Base-by-base conservation (phyloP, 352 stramenopile species). In the Globisporangium mamillatum region DNA sequence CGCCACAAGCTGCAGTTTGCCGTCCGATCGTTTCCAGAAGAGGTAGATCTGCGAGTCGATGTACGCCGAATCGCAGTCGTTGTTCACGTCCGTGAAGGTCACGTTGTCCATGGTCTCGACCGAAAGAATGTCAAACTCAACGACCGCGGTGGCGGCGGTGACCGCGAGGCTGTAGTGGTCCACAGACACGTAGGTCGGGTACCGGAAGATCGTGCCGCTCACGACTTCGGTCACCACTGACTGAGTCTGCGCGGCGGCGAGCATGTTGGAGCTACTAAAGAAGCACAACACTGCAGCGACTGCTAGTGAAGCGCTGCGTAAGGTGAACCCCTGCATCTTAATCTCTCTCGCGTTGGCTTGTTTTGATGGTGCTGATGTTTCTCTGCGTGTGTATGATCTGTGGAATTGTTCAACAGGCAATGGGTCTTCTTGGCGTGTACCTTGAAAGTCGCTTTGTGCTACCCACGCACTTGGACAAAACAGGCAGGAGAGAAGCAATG, bases 61-160 rank as follows among this genome's bases (percentile, higher is more conserved):
- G 67, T 76, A 91, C 1, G 82, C 80, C 65, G 82, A 92, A 70
- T 92, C 84, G 54, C 84, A 92, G 63, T 92, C 80, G 7, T 36
- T 34, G 67, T 92, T 92, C 12, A 92, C 82, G 57, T 92, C 84
- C 0, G 70, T 29, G 64, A 86, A 86, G 32, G 74, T 83, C 34
- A 59, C 34, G 63, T 86, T 86, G 58, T 81, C 72, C 16, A 64
- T 64, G 6, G 80, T 89, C 71, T 91, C 84, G 74, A 84, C 81
- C 16, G 84, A 89, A 25, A 92, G 64, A 55, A 91, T 67, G 66
- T 92, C 78, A 53, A 92, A 83, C 65, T 91, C 81, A 34, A 92
- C 71, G 12, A 86, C 69, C 8, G 82, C 80, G 0, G 73, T 69
- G 1, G 76, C 36, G 2, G 76, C 73, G 2, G 70, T 70, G 63